These are phyloP conservation scores for Talaromyces sp. DNA, from an alignment of 2,329 filamentous ascomycete species.

Conservation along the genomic window DNA sequence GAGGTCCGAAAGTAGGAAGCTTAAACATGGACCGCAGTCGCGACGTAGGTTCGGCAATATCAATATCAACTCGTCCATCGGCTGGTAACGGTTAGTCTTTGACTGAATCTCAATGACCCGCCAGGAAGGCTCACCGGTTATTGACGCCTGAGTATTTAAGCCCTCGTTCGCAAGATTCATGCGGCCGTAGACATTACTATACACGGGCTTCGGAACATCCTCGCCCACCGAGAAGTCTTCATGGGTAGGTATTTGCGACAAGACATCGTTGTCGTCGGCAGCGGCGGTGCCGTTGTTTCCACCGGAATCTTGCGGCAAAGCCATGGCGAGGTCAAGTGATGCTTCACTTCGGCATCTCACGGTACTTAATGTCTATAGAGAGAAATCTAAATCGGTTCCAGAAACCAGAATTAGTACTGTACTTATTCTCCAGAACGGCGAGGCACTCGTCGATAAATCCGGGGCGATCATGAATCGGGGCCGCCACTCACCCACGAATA, in stretches of 20 bases:
- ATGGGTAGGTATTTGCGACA: conserved; percentile 6
- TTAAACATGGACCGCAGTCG: conserved; percentile 62
- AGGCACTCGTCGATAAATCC: neutral
- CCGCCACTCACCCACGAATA: neutral
- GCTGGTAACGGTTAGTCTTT: conserved; percentile 41
- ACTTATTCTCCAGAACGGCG: neutral
- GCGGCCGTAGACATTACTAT: conserved; percentile 16
- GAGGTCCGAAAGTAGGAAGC: conserved; percentile 55
- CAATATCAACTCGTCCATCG: conserved; percentile 75
- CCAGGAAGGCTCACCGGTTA: conserved; percentile 8
- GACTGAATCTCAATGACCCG: neutral
- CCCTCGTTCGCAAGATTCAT: conserved; percentile 17
- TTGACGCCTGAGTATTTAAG: conserved; percentile 16
- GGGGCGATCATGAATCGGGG: neutral
- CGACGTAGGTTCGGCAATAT: conserved; percentile 67
- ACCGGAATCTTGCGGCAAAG: neutral
- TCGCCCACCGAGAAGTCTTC: conserved; percentile 13
- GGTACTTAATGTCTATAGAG: neutral
- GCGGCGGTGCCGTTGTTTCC: neutral
- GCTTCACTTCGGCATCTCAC: neutral
- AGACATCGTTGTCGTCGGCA: neutral
- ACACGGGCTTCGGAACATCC: conserved; percentile 10
- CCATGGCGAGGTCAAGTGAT: conserved; percentile 8
- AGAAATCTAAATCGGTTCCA: neutral
- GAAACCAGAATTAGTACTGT: neutral